Evolutionary conservation across 139 green algal genomes (phyloP), one percentile per base, ranked within the genome.

Genomic region (Picochlorum sp.): DNA sequence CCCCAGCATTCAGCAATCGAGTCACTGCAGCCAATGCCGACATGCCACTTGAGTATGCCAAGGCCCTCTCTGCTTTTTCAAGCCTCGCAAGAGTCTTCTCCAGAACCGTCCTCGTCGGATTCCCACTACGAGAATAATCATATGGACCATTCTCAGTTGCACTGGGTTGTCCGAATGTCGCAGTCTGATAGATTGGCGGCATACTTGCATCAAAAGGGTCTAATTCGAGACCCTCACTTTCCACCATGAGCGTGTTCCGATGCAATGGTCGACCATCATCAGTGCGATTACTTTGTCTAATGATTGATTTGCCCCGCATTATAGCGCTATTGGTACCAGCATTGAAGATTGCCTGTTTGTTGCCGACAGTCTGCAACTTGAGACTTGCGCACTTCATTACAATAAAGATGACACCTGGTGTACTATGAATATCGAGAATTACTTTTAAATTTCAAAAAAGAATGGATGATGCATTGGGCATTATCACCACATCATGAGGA

Each of bases 61-160:
- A 92, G 0, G 80, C 82, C 2, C 86, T 67, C 54, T 89, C 78
- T 1, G 67, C 94, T 6, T 86, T 88, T 73, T 98, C 93, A 20
- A 97, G 67, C 10, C 77, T 75, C 3, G 92, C 91, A 65, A 96
- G 82, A 65, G 94, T 81, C 6, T 77, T 68, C 71, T 88, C 81
- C 20, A 89, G 67, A 56, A 76, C 76, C 2, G 71, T 77, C 47
- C 94, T 66, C 0, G 94, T 99, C 26, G 94, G 94, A 77, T 99
- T 99, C 38, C 94, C 94, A 26, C 74, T 90, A 64, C 94, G 85
- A 1, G 87, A 94, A 87, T 99, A 99, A 78, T 99, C 94, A 71
- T 97, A 99, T 14, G 77, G 69, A 0, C 90, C 90, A 47, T 76
- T 82, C 21, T 87, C 82, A 8, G 83, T 92, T 4, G 91, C 86